Evolutionary conservation across 1,139 yeast species (phyloP), one percentile per base, ranked within the genome.

Genomic region (Yamadazyma blattariae): DNA sequence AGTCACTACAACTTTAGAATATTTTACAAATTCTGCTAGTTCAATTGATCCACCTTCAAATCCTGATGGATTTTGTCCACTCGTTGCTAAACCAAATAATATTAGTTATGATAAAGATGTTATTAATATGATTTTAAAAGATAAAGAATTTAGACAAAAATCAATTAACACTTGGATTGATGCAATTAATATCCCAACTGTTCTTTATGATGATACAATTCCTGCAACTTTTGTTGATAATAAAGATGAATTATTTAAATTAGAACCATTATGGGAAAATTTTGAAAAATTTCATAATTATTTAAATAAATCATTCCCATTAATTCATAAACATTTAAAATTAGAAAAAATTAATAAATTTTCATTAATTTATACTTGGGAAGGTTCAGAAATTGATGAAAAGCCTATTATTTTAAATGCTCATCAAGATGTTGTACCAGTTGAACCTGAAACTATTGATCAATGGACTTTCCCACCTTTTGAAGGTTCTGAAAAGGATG

Each of bases 131-230:
- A 64, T 67, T 17, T 48, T 68, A 10, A 50, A 57, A 30, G 76
- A 76, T 44, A 51, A 62, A 13, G 43, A 47, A 0, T 79, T 65
- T 48, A 65, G 64, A 39, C 51, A 64, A 12, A 35, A 46, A 3
- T 70, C 82, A 0, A 64, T 71, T 16, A 48, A 54, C 7, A 71
- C 67, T 44, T 59, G 79, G 35, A 57, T 72, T 7, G 78, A 75
- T 6, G 79, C 89, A 2, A 67, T 85, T 20, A 67, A 67, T 47
- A 63, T 82, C 34, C 79, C 85, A n/a, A 80, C 92, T 6, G 79
- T 77, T 46, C 70, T 78, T n/a, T 77, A 62, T 41, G 94, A 85
- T 50, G 67, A 64, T n/a, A 58, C 63, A 51, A 50, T 53, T 15
- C 54, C 55, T 34, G 67, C 65, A 0, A 48, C 49, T 11, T 31